Percentiles rank a stretch among this genome's conserved stretches.
Conservation (phyloP, 192 early-diverging fungal genomes). For the Rhizophagus sp. region DNA sequence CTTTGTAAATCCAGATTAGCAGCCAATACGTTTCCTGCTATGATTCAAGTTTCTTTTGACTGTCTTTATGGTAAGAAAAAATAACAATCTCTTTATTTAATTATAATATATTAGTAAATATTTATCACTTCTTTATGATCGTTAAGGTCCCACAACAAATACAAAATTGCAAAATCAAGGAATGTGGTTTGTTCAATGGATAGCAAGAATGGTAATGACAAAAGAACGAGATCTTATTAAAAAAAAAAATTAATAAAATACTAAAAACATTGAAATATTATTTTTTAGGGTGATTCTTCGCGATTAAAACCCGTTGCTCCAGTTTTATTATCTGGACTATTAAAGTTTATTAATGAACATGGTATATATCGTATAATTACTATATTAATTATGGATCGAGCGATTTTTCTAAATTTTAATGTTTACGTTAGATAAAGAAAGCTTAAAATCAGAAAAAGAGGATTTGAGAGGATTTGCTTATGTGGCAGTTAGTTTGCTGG, state of each 20-base stretch:
- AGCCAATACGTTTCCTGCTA: slow-evolving; percentile 64
- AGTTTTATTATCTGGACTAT: slow-evolving; percentile 68
- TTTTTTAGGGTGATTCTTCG: slow-evolving; percentile 29
- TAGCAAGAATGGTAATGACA: slow-evolving; percentile 66
- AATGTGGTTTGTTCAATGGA: slow-evolving; percentile 89
- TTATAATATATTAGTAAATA: neutral
- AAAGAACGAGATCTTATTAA: neutral
- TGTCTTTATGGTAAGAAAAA: slow-evolving; percentile 66
- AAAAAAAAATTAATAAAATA: too few species aligned
- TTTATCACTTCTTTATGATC: neutral
- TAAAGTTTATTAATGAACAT: slow-evolving; percentile 59
- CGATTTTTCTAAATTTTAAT: neutral
- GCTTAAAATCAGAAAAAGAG: slow-evolving; percentile 53
- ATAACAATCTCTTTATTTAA: neutral
- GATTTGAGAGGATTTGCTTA: slow-evolving; percentile 80
- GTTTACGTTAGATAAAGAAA: neutral
- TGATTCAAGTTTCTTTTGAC: slow-evolving; percentile 77
- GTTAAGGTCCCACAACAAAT: slow-evolving; percentile 63
- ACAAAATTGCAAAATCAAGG: slow-evolving; percentile 69
- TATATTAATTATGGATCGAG: slow-evolving; percentile 13
- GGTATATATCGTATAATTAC: slow-evolving; percentile 37
- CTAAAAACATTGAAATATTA: too few species aligned
- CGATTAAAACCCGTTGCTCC: slow-evolving; percentile 65
- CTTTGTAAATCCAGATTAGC: slow-evolving; percentile 68
- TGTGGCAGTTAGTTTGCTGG: slow-evolving; percentile 77